Base-by-base conservation (phyloP, 176 grass and related monocot species). In the Alloteropsis semialata region DNA sequence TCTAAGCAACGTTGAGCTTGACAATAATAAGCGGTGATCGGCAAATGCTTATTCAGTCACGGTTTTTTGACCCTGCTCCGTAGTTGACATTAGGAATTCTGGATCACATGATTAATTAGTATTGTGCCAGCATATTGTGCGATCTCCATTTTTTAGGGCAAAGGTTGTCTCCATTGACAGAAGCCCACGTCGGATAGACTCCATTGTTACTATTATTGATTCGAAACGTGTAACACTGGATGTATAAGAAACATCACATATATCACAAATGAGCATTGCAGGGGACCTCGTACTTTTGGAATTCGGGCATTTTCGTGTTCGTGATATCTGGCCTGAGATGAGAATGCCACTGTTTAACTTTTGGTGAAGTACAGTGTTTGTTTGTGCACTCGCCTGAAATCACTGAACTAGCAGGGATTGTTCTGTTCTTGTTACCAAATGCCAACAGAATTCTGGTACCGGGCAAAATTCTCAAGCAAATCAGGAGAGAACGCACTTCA, bases 1-100 rank as follows among this genome's bases (percentile, higher is more conserved):
- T 97, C 82, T 94, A 88, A 82, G 75, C 44, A 74, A 36, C 58
- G 8, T 24, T 60, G 33, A 57, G 12, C 38, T 33, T 14, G 9
- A 17, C 2, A 11, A 78, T 28, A 90, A 90, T 82, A 86, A 82
- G n/a, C 8, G 10, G 53, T 27, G 63, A n/a, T 3, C 36, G 34
- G 22, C 61, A n/a, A n/a, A 75, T 37, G 32, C 56, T 70, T 72
- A 27, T 39, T 74, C 0, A 36, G 44, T 36, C 63, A 54, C 55
- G 38, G 6, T 8, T 45, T 45, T 44, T 21, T 56, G 65, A 37
- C 43, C 43, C 53, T 27, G 73, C 50, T 75, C 71, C 57, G 41
- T 78, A 73, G 78, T 24, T 65, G 60, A 57, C 65, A 77, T 17
- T 22, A 56, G 37, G 16, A 28, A 55, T 83, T 29, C 44, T 61